phyloP scores from a whole-genome alignment of 2,329 filamentous ascomycete species.

The Xylariales sp. region DNA sequence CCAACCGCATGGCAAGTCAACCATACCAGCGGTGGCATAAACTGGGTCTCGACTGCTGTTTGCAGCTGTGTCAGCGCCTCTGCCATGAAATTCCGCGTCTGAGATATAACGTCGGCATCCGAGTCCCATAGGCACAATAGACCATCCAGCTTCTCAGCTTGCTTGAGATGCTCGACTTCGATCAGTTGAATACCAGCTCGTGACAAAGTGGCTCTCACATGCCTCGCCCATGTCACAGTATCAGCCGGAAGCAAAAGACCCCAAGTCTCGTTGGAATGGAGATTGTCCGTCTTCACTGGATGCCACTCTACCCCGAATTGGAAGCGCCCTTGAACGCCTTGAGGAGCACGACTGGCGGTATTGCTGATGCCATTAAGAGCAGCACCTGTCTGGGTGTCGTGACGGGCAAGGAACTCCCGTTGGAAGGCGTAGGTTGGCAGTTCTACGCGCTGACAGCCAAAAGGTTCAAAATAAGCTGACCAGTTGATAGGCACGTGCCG shows the following conservation, averaged over 20 bases:
- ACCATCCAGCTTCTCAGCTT: conserved; percentile 20
- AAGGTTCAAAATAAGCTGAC: conserved; percentile 23
- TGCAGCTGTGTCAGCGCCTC: conserved; percentile 21
- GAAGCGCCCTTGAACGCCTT: conserved; percentile 6
- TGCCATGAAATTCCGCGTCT: conserved; percentile 14
- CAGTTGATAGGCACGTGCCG: conserved; percentile 24
- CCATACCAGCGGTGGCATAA: conserved; percentile 19
- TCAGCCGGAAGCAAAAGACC: conserved; percentile 12
- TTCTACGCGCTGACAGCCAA: conserved; percentile 20
- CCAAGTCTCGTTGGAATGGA: conserved; percentile 11
- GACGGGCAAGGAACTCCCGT: conserved; percentile 12
- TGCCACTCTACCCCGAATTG: conserved; percentile 17
- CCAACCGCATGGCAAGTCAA: conserved; percentile 20
- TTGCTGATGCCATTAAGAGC: conserved; percentile 1
- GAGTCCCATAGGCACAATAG: conserved; percentile 21
- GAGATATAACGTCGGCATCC: conserved; percentile 14
- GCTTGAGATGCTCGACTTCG: conserved; percentile 12
- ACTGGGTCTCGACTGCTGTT: conserved; percentile 14
- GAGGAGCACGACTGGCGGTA: neutral
- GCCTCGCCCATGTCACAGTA: conserved; percentile 7
- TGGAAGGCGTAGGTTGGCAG: conserved; percentile 29
- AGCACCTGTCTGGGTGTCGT: neutral
- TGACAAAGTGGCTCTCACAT: conserved; percentile 9
- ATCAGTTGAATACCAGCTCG: conserved; percentile 11
- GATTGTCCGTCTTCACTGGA: conserved; percentile 8